Evolutionary conservation across 2,329 filamentous ascomycete species (phyloP).

Genomic region (Alternaria hordeiaustralica): DNA sequence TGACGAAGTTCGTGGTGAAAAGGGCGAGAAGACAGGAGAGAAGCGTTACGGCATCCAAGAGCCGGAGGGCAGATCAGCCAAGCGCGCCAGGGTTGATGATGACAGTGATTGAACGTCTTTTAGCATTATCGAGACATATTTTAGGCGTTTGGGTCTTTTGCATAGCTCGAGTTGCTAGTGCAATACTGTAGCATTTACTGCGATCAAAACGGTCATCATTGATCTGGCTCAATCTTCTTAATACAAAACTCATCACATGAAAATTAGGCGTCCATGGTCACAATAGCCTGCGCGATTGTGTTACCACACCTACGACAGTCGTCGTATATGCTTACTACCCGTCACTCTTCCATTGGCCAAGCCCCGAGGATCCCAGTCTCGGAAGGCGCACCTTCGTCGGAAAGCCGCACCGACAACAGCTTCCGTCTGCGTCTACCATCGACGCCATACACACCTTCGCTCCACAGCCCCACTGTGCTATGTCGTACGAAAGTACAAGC

Average conservation of each 20-base stretch:
- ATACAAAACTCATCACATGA: neutral
- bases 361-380: constrained; percentile 6
- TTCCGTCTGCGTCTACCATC: constrained; percentile 19
- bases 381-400: constrained; percentile 26
- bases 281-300: neutral
- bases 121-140: neutral
- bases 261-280: neutral
- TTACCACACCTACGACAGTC: neutral
- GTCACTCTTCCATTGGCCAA: constrained; percentile 14
- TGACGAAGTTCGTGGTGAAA: constrained; percentile 72
- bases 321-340: neutral
- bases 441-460: neutral
- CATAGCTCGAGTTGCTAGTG: neutral
- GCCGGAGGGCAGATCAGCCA: constrained; percentile 60
- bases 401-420: constrained; percentile 16
- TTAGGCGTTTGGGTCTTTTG: constrained; percentile 12
- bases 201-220: neutral
- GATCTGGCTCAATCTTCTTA: neutral
- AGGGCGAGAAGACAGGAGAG: constrained; percentile 64
- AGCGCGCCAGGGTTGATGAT: constrained; percentile 80
- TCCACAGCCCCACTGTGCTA: constrained; percentile 21
- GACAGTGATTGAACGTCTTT: constrained; percentile 55
- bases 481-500: neutral
- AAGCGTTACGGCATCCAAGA: constrained; percentile 80
- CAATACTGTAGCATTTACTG: constrained; percentile 6